phyloP scores from a whole-genome alignment of 352 stramenopile species.

The Pythium utonaiense region DNA sequence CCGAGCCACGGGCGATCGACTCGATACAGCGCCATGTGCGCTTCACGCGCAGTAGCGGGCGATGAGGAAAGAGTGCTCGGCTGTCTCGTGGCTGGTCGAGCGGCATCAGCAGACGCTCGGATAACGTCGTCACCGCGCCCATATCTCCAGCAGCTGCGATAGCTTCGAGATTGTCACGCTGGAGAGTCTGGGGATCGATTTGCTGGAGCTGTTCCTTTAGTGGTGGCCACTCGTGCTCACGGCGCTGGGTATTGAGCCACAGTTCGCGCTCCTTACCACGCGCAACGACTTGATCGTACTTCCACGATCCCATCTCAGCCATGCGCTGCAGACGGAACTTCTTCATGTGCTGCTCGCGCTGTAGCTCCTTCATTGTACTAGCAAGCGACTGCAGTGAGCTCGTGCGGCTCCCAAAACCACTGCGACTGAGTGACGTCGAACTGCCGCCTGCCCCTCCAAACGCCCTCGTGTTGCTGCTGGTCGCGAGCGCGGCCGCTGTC shows the following conservation, averaged over 20 bases:
- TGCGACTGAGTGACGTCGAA: background rate
- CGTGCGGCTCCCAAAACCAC: constrained; percentile 7
- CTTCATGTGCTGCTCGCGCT: constrained; percentile 84
- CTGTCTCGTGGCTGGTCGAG: constrained; percentile 63
- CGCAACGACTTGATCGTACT: constrained; percentile 54
- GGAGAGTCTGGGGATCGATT: constrained; percentile 14
- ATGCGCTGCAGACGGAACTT: constrained; percentile 64
- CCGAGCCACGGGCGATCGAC: constrained; percentile 65
- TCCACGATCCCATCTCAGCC: constrained; percentile 71
- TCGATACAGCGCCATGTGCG: constrained; percentile 83
- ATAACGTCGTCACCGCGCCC: constrained; percentile 46
- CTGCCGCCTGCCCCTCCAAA: background rate
- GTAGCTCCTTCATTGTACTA: constrained; percentile 72
- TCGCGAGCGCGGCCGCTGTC: constrained; percentile 11
- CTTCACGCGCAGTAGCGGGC: constrained; percentile 75
- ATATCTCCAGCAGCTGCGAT: constrained; percentile 35
- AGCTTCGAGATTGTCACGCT: constrained; percentile 23
- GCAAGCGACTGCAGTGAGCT: constrained; percentile 48
- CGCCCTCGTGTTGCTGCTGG: constrained; percentile 17
- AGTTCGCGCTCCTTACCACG: constrained; percentile 53
- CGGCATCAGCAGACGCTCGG: constrained; percentile 57
- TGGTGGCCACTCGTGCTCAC: constrained; percentile 58
- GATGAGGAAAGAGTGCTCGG: constrained; percentile 45
- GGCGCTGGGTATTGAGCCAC: constrained; percentile 53
- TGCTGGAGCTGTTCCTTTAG: constrained; percentile 42